A percentile compares a stretch with the other conserved stretches of the same genome.
Evolutionary conservation across 202 grass and related monocot species (phyloP).

Genomic region (Brachypodium distachyon): DNA sequence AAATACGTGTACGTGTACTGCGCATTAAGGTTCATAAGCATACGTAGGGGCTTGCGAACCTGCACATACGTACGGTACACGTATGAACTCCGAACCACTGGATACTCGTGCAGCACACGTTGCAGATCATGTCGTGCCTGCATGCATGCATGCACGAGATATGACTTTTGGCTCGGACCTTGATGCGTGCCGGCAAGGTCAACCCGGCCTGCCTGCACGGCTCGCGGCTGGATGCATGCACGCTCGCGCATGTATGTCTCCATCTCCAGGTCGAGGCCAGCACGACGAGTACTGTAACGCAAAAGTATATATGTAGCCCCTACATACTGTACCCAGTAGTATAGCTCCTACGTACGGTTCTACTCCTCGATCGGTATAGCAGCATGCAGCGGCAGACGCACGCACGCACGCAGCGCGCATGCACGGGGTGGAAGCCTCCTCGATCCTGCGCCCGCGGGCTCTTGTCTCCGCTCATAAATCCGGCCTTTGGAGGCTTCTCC

Average conservation of each 20-base stretch:
- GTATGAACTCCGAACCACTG: not conserved
- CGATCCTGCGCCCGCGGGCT: not conserved
- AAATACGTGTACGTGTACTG: no score
- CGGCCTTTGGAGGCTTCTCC: conserved; percentile 46
- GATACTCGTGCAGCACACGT: not conserved
- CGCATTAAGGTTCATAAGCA: no score
- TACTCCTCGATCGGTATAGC: not conserved
- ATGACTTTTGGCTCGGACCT: not conserved
- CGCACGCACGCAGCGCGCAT: not conserved
- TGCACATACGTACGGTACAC: not conserved
- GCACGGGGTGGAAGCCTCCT: conserved; percentile 5
- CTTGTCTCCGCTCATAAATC: conserved; percentile 22
- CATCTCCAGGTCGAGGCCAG: not conserved
- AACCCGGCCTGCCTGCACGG: conserved; percentile 9
- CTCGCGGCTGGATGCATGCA: not conserved
- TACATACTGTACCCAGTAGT: no score
- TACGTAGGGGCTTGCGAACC: no score
- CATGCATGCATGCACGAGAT: not conserved
- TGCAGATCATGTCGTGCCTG: not conserved
- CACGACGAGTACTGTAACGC: not conserved
- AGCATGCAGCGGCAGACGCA: not conserved
- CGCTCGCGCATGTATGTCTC: not conserved
- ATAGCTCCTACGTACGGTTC: no score
- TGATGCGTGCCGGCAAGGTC: not conserved
- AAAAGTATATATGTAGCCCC: no score